Percentiles rank a stretch among this genome's conserved stretches.
Evolutionary conservation across 2,329 filamentous ascomycete species (phyloP).

Genomic region (Xylariales sp.): DNA sequence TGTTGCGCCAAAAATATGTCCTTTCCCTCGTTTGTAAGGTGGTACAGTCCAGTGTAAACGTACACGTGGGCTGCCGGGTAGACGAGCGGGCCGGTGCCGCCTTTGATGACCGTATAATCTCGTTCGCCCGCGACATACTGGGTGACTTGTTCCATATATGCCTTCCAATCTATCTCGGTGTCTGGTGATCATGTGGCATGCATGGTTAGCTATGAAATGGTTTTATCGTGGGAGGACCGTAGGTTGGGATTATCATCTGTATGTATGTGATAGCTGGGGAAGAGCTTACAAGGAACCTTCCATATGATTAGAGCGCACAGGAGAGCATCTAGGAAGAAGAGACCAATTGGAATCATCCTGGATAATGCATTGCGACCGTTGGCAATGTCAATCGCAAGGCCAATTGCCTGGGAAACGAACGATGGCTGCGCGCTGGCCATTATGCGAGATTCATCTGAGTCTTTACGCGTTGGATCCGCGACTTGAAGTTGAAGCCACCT

Average conservation of each 20-base stretch:
- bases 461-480: neutral
- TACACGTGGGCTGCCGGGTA: conserved; percentile 95
- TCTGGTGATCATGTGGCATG: too few species aligned
- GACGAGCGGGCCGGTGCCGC: conserved; percentile 87
- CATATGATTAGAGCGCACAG: conserved; percentile 73
- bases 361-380: conserved; percentile 47
- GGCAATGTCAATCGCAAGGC: conserved; percentile 35
- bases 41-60: conserved; percentile 77
- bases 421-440: conserved; percentile 19
- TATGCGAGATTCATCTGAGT: neutral
- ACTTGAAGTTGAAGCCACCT: neutral
- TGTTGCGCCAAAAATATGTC: conserved; percentile 79
- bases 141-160: conserved; percentile 91
- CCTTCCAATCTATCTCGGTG: conserved; percentile 96
- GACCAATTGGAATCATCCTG: conserved; percentile 48
- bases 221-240: neutral
- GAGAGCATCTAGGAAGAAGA: conserved; percentile 66
- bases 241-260: too few species aligned
- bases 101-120: conserved; percentile 81
- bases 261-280: too few species aligned
- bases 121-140: conserved; percentile 80
- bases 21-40: conserved; percentile 69
- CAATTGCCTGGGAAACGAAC: conserved; percentile 20
- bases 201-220: conserved; percentile 8
- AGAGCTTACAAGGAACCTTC: conserved; percentile 73